phyloP scores from a whole-genome alignment of 2,329 filamentous ascomycete genomes.

The Cladosporium sp. region DNA sequence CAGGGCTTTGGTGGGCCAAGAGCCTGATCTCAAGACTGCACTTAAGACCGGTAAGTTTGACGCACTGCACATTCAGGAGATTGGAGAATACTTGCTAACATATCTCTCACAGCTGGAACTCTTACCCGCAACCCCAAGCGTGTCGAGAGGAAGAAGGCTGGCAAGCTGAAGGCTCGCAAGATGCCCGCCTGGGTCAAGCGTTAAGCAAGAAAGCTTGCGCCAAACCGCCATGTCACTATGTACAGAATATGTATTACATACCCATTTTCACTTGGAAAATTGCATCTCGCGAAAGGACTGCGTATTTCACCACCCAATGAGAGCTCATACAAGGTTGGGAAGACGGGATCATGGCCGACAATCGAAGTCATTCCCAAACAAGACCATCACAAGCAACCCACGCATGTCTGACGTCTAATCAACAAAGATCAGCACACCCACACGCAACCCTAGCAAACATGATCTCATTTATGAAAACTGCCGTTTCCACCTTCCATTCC shows the following conservation, averaged over 20 bases:
- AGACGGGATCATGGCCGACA: no score
- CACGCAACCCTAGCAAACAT: no score
- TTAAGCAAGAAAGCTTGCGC: slow-evolving; percentile 29
- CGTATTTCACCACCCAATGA: no score
- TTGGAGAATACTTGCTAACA: slow-evolving; percentile 38
- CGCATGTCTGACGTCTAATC: no score
- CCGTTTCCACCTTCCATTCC: no score
- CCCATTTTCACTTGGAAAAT: slow-evolving; percentile 11
- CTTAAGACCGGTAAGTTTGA: slow-evolving; percentile 74
- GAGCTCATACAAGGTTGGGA: no score
- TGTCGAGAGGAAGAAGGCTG: slow-evolving; percentile 98
- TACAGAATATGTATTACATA: slow-evolving; percentile 14
- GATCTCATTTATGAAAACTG: no score
- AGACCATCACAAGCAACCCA: no score
- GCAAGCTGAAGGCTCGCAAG: slow-evolving; percentile 94
- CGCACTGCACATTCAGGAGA: no score
- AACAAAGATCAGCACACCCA: no score
- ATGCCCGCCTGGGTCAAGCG: slow-evolving; percentile 97
- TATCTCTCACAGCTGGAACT: slow-evolving; percentile 65
- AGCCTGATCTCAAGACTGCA: slow-evolving; percentile 83
- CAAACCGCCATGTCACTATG: slow-evolving; percentile 5
- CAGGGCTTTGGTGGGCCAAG: slow-evolving; percentile 82
- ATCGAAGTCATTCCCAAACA: no score
- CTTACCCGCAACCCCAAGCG: slow-evolving; percentile 84
- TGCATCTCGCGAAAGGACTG: no score